Conservation (phyloP, 1,284 basidiomycete genomes). For the Takashimella koratensis region DNA sequence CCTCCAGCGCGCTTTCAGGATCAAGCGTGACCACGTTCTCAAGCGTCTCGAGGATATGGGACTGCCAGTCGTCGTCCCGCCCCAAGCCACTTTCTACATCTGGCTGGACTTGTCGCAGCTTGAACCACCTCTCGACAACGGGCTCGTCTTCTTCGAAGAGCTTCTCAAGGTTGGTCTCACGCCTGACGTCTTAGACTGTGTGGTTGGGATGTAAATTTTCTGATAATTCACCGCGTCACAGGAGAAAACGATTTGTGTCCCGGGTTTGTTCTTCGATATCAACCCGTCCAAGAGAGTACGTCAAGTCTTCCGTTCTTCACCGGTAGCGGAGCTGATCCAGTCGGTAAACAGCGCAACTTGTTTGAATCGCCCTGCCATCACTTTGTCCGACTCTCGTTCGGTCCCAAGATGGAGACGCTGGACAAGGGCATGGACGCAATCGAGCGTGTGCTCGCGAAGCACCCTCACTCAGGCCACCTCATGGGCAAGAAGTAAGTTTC, state of each 20-base stretch:
- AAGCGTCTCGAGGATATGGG: conserved; percentile 71
- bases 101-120: conserved; percentile 81
- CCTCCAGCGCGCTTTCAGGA: conserved; percentile 82
- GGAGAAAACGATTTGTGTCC: conserved; percentile 50
- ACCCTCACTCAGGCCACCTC: conserved; percentile 19
- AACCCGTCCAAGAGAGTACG: conserved; percentile 64
- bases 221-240: too few relatives aligned
- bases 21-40: conserved; percentile 85
- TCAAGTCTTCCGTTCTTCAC: background rate
- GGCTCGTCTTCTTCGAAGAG: conserved; percentile 92
- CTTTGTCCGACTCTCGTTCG: conserved; percentile 81
- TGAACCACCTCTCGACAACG: conserved; percentile 77
- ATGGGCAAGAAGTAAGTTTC: conserved; percentile 22
- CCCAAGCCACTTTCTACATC: conserved; percentile 78
- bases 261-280: conserved; percentile 76
- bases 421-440: conserved; percentile 87
- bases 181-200: too few relatives aligned
- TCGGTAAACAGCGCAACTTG: conserved; percentile 55
- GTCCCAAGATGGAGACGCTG: conserved; percentile 75
- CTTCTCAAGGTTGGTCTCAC: conserved; percentile 74
- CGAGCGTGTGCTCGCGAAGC: conserved; percentile 65
- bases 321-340: conserved; percentile 50
- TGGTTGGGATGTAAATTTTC: too few relatives aligned
- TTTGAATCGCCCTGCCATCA: conserved; percentile 89
- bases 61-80: conserved; percentile 70